Evolutionary conservation across 257 asterid species (phyloP).

Genomic region (Nemophila menziesii): DNA sequence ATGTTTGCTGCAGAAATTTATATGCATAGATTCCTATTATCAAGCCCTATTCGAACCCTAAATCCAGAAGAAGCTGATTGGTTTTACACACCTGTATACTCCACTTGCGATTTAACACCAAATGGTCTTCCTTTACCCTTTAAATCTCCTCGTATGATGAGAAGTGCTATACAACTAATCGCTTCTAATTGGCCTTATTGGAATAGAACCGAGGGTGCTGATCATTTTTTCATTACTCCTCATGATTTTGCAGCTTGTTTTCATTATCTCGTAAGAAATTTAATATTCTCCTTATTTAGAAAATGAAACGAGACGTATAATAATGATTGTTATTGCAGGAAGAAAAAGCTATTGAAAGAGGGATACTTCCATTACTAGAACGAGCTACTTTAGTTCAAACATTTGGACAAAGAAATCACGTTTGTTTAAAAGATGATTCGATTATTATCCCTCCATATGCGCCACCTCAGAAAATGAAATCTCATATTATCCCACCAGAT

Average conservation of each 20-base stretch:
- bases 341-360: constrained; percentile 87
- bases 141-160: constrained; percentile 89
- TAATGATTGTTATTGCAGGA: constrained; percentile 37
- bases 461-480: constrained; percentile 87
- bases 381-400: constrained; percentile 90
- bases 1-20: constrained; percentile 95
- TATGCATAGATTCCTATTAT: constrained; percentile 69
- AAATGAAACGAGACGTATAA: not conserved
- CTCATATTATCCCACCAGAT: constrained; percentile 73
- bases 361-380: constrained; percentile 66
- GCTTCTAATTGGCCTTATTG: constrained; percentile 90
- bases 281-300: not conserved
- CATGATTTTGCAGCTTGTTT: constrained; percentile 93
- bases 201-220: constrained; percentile 96
- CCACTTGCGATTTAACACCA: constrained; percentile 79
- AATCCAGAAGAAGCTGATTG: constrained; percentile 94
- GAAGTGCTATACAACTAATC: constrained; percentile 80
- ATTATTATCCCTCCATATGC: constrained; percentile 87
- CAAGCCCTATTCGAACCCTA: constrained; percentile 71
- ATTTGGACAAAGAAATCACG: constrained; percentile 83
- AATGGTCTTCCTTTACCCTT: constrained; percentile 83
- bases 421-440: constrained; percentile 70
- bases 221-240: constrained; percentile 81
- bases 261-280: constrained; percentile 60
- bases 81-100: constrained; percentile 80